Evolutionary conservation across 768 basidiomycete genomes (phyloP).

Genomic region (Nidularia pulvinata): DNA sequence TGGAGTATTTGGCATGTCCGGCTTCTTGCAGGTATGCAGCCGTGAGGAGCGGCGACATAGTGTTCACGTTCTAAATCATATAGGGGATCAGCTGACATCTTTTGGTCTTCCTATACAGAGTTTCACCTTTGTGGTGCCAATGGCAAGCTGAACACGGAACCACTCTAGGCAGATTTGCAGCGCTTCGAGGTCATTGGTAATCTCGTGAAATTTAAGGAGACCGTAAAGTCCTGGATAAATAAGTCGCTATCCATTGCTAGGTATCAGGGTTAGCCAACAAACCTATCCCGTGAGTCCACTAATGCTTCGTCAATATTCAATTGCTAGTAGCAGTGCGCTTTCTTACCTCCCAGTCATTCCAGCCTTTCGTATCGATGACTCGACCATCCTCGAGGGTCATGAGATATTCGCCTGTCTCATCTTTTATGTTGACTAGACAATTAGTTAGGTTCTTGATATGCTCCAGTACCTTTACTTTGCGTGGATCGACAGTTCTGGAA

Average conservation of each 20-base stretch:
- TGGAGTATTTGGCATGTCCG: conserved; percentile 26
- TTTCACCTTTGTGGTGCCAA: conserved; percentile 46
- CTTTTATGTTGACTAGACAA: conserved; percentile 50
- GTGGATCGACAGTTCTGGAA: conserved; percentile 24
- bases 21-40: conserved; percentile 40
- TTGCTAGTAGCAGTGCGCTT: not conserved
- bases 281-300: conserved; percentile 49
- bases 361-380: conserved; percentile 56
- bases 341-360: conserved; percentile 54
- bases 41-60: conserved; percentile 51
- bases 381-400: conserved; percentile 46
- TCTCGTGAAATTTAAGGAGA: conserved; percentile 35
- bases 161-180: conserved; percentile 41
- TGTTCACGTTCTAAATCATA: conserved; percentile 49
- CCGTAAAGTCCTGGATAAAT: conserved; percentile 32
- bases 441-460: conserved; percentile 34
- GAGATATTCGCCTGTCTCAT: conserved; percentile 50
- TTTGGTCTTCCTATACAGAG: not conserved
- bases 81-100: not conserved
- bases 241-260: too few species aligned
- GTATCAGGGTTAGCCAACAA: not conserved
- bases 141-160: conserved; percentile 46
- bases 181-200: conserved; percentile 31
- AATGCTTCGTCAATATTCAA: not conserved
- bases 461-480: conserved; percentile 18